A percentile compares a stretch with the other conserved stretches of the same genome.
Evolutionary conservation across 2,329 filamentous ascomycete genomes (phyloP).

Genomic region (Colletotrichum karsti): DNA sequence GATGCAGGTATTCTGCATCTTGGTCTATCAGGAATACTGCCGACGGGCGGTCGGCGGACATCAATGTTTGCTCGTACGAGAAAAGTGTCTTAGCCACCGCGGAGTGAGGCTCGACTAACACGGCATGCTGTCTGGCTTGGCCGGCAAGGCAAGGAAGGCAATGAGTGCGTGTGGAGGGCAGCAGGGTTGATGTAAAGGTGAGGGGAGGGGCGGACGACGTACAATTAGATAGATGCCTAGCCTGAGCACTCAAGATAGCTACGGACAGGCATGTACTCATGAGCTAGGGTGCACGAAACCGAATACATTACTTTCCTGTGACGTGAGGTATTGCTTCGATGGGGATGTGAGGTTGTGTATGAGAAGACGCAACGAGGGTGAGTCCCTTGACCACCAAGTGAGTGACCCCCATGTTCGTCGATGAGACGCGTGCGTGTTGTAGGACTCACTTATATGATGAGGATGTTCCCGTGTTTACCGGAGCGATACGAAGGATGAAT

Average conservation of each 20-base stretch:
- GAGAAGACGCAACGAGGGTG: not conserved
- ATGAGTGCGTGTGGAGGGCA: constrained; percentile 4
- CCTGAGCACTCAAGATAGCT: not conserved
- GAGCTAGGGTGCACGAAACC: not conserved
- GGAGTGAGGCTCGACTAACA: constrained; percentile 19
- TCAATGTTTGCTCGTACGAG: constrained; percentile 21
- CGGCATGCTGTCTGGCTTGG: constrained; percentile 5
- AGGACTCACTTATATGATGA: constrained; percentile 4
- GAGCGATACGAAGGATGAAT: not conserved
- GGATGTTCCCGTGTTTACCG: not conserved
- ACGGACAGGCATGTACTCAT: not conserved
- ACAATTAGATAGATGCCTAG: not conserved
- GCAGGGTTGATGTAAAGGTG: not conserved
- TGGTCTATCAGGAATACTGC: not conserved
- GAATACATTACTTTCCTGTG: not conserved
- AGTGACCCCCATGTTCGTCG: constrained; percentile 1
- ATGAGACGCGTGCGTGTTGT: not conserved
- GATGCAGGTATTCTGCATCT: not conserved
- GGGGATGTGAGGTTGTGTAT: not conserved
- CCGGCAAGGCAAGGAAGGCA: not conserved
- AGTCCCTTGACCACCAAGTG: not conserved
- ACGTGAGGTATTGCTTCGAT: constrained; percentile 5
- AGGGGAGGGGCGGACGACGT: not conserved
- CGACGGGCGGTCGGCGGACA: not conserved
- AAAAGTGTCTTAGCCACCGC: constrained; percentile 14